Evolutionary conservation across 1,284 basidiomycete species (phyloP).

Genomic region (Ustilago hordei): DNA sequence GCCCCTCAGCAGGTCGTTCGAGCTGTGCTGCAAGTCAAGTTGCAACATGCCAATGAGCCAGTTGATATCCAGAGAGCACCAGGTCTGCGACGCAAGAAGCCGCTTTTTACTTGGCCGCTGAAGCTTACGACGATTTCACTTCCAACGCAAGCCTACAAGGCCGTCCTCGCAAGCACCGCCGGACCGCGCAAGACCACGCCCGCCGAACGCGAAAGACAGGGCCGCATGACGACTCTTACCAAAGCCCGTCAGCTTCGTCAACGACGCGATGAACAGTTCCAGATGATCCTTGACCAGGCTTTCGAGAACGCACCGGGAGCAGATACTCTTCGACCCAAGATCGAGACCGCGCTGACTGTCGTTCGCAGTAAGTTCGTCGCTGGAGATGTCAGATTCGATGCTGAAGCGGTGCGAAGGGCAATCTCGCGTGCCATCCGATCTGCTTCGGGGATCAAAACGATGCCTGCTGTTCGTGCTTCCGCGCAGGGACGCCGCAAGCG

Average conservation of each 20-base stretch:
- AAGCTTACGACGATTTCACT: conserved; percentile 28
- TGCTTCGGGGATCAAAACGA: conserved; percentile 22
- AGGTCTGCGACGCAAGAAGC: background rate
- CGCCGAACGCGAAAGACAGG: conserved; percentile 31
- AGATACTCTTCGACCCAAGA: conserved; percentile 27
- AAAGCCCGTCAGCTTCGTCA: conserved; percentile 46
- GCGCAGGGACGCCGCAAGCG: conserved; percentile 8
- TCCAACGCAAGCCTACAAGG: conserved; percentile 15
- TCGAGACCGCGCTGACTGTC: conserved; percentile 30
- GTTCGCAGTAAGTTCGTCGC: conserved; percentile 40
- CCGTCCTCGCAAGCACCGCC: background rate
- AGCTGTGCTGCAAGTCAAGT: conserved; percentile 15
- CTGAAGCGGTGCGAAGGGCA: conserved; percentile 25
- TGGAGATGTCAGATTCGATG: conserved; percentile 30
- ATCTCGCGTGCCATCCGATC: conserved; percentile 31
- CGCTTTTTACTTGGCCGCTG: conserved; percentile 39
- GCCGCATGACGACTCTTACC: conserved; percentile 34
- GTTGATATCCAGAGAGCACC: conserved; percentile 1
- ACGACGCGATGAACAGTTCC: conserved; percentile 29
- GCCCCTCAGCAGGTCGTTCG: conserved; percentile 27
- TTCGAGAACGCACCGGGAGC: conserved; percentile 25
- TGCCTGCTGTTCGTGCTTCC: conserved; percentile 31
- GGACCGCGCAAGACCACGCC: conserved; percentile 7
- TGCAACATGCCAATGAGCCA: conserved; percentile 9
- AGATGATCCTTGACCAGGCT: conserved; percentile 30